Conservation (phyloP, 2,329 filamentous ascomycete species). For the Beauveria bassiana region DNA sequence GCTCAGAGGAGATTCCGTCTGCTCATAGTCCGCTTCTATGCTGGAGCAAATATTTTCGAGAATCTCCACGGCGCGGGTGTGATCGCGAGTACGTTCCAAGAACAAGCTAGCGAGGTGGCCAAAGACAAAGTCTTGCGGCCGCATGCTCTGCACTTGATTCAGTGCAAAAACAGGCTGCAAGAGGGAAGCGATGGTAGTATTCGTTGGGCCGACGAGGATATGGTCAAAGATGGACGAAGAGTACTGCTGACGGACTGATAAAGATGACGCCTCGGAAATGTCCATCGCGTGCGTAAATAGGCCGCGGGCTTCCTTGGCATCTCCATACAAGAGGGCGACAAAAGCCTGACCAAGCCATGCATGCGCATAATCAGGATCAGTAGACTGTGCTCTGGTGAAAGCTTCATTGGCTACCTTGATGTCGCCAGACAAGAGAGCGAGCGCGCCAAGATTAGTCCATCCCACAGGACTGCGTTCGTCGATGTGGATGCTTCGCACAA, state of each 20-base stretch:
- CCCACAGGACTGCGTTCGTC: constrained; percentile 78
- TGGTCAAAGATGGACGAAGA: constrained; percentile 76
- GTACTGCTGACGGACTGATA: constrained; percentile 71
- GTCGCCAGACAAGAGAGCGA: constrained; percentile 82
- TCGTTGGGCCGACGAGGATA: constrained; percentile 51
- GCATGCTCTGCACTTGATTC: constrained; percentile 67
- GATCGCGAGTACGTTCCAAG: constrained; percentile 70
- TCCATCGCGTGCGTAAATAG: constrained; percentile 94
- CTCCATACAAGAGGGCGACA: constrained; percentile 68
- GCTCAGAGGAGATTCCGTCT: constrained; percentile 65
- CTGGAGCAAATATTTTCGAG: constrained; percentile 59
- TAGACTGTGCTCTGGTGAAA: constrained; percentile 85
- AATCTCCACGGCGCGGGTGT: constrained; percentile 51
- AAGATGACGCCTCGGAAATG: constrained; percentile 70
- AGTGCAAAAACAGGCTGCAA: constrained; percentile 86
- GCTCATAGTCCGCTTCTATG: constrained; percentile 77
- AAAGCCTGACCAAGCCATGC: constrained; percentile 93
- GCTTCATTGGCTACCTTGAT: constrained; percentile 78
- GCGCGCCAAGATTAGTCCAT: constrained; percentile 85
- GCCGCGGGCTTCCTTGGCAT: constrained; percentile 67
- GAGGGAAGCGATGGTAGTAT: constrained; percentile 50
- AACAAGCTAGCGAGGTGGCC: constrained; percentile 74
- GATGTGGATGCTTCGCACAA: constrained; percentile 84
- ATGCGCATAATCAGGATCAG: constrained; percentile 86
- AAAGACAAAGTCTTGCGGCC: constrained; percentile 62